phyloP scores from a whole-genome alignment of 768 basidiomycete species.

The Hygrocybe punicea region DNA sequence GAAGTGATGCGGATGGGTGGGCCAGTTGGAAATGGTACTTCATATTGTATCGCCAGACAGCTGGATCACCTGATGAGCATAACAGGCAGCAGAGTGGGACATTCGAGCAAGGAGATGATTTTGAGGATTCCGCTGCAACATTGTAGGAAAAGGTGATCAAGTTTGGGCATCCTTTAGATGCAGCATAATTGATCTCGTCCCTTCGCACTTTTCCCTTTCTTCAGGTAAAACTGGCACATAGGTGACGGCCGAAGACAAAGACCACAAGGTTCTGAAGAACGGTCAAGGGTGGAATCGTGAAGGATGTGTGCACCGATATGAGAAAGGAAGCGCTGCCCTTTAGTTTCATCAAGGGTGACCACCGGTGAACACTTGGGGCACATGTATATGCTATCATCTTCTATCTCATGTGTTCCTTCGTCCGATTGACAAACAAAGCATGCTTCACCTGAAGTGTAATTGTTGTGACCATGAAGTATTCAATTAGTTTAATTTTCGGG shows the following conservation, averaged over 20 bases:
- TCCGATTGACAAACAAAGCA: constrained; percentile 20
- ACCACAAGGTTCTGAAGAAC: constrained; percentile 21
- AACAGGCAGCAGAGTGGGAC: constrained; percentile 23
- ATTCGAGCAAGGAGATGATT: constrained; percentile 22
- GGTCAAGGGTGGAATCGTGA: constrained; percentile 15
- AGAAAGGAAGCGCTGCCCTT: constrained; percentile 18
- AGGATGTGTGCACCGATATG: constrained; percentile 31
- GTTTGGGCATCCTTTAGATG: constrained; percentile 14
- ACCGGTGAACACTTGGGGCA: constrained; percentile 8
- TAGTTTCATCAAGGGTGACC: constrained; percentile 9
- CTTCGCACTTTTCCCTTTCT: constrained; percentile 21
- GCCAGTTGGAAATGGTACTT: background rate
- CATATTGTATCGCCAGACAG: constrained; percentile 6
- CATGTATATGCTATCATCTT: background rate
- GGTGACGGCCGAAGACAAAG: constrained; percentile 24
- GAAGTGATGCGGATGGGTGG: background rate
- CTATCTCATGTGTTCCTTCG: background rate
- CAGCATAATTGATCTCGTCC: constrained; percentile 14
- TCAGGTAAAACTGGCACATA: constrained; percentile 18
- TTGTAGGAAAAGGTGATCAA: constrained; percentile 17
- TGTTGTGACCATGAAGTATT: background rate
- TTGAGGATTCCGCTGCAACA: constrained; percentile 13
- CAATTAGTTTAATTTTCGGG: background rate
- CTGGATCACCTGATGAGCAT: background rate
- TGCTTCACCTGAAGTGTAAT: constrained; percentile 11